A percentile compares a stretch with the other conserved stretches of the same genome.
Conservation (phyloP, 768 basidiomycete species). For the Asterophora parasitica region DNA sequence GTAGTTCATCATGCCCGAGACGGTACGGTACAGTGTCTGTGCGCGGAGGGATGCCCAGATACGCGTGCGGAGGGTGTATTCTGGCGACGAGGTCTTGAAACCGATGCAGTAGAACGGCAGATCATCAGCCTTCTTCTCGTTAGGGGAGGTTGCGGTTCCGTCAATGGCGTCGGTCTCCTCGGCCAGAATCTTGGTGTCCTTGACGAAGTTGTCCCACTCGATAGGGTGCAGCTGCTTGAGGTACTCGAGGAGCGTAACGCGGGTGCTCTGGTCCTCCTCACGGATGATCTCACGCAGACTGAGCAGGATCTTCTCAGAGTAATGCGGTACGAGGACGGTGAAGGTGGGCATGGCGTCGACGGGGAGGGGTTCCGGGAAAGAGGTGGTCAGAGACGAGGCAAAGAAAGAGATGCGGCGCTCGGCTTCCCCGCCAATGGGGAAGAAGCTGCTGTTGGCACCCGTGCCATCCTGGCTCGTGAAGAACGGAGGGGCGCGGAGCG, state of each 20-base stretch:
- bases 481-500: slow-evolving; percentile 94
- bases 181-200: slow-evolving; percentile 97
- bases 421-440: slow-evolving; percentile 91
- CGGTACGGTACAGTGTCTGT: slow-evolving; percentile 96
- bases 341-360: slow-evolving; percentile 99
- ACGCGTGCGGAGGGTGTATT: slow-evolving; percentile 97
- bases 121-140: slow-evolving; percentile 91
- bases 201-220: slow-evolving; percentile 99
- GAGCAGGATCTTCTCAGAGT: slow-evolving; percentile 97
- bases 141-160: slow-evolving; percentile 46
- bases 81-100: slow-evolving; percentile 98
- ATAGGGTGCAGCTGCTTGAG: slow-evolving; percentile 97
- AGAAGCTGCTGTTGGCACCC: slow-evolving; percentile 76
- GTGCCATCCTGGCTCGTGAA: slow-evolving; percentile 88
- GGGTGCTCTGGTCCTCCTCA: slow-evolving; percentile 94
- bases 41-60: slow-evolving; percentile 99
- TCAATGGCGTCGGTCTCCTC: slow-evolving; percentile 73
- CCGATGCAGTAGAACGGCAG: slow-evolving; percentile 99
- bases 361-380: slow-evolving; percentile 91
- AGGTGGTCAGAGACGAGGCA: slow-evolving; percentile 93
- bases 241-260: slow-evolving; percentile 96
- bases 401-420: slow-evolving; percentile 99
- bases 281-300: slow-evolving; percentile 97
- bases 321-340: slow-evolving; percentile 98
- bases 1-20: slow-evolving; percentile 99